A percentile compares a stretch with the other conserved stretches of the same genome.
phyloP scores from a whole-genome alignment of 495 filamentous ascomycete genomes.

The Chaetomium cochliodes region DNA sequence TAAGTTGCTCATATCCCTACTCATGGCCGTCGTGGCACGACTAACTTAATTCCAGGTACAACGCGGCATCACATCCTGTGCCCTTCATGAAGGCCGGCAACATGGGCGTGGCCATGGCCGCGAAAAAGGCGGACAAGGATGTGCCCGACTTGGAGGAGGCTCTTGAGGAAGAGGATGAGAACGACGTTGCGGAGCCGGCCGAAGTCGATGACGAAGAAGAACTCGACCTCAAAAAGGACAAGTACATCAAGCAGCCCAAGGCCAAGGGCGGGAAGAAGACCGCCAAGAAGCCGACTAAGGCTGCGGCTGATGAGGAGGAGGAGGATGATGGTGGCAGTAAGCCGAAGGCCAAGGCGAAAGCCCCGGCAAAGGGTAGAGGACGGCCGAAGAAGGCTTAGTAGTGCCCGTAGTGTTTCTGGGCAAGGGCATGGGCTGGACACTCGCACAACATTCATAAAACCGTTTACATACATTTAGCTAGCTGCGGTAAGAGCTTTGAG shows the following conservation, averaged over 20 bases:
- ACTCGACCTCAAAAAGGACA: constrained; percentile 87
- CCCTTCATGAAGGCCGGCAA: constrained; percentile 93
- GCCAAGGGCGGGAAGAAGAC: constrained; percentile 58
- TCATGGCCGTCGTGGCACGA: not conserved
- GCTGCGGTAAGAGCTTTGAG: not conserved
- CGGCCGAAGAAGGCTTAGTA: constrained; percentile 29
- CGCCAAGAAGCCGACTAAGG: constrained; percentile 43
- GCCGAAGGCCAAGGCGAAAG: constrained; percentile 24
- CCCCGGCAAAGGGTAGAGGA: constrained; percentile 24
- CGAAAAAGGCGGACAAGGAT: constrained; percentile 70
- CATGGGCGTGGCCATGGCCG: constrained; percentile 53
- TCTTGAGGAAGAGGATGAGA: constrained; percentile 86
- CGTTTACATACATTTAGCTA: constrained; percentile 1
- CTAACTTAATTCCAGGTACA: constrained; percentile 61
- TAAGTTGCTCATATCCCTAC: constrained; percentile 43
- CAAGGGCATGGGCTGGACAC: not conserved
- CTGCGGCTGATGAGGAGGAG: constrained; percentile 23
- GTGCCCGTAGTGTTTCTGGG: not conserved
- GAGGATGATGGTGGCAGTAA: constrained; percentile 35
- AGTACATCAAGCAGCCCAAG: constrained; percentile 91
- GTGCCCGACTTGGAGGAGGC: constrained; percentile 95
- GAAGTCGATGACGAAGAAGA: constrained; percentile 67
- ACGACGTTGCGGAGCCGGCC: constrained; percentile 59
- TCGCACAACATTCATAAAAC: not conserved
- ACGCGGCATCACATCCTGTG: constrained; percentile 78